Evolutionary conservation across 306 rosid species (phyloP).

Genomic region (Fragaria ananassa): DNA sequence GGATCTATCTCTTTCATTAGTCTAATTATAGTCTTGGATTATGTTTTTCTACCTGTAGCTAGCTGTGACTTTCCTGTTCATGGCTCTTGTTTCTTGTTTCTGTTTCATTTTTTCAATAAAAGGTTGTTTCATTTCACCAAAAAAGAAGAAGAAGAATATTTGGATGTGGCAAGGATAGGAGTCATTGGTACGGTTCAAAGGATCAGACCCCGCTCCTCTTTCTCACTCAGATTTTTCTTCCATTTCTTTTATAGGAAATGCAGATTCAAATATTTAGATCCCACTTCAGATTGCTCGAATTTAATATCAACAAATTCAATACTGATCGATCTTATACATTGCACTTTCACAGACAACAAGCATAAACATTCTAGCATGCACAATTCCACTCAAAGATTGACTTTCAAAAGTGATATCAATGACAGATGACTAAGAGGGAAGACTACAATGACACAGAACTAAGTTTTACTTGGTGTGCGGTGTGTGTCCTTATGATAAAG

Average conservation of each 20-base stretch:
- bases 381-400: not conserved
- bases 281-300: not conserved
- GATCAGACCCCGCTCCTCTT: not conserved
- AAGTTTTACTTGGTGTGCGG: not conserved
- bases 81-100: not conserved
- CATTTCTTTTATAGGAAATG: too few species aligned
- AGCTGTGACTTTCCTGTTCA: not conserved
- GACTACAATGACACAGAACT: not conserved
- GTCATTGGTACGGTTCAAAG: not conserved
- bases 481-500: too few species aligned
- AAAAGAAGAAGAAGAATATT: not conserved
- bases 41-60: not conserved
- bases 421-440: not conserved
- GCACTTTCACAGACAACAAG: not conserved
- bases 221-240: not conserved
- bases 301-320: not conserved
- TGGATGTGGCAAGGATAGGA: not conserved
- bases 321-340: not conserved
- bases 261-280: not conserved
- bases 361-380: not conserved
- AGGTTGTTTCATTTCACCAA: not conserved
- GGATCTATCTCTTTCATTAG: not conserved
- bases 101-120: not conserved
- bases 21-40: not conserved
- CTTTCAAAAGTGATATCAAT: not conserved